Conservation (phyloP, 129 eudicot species). For the Centaurea solstitialis region DNA sequence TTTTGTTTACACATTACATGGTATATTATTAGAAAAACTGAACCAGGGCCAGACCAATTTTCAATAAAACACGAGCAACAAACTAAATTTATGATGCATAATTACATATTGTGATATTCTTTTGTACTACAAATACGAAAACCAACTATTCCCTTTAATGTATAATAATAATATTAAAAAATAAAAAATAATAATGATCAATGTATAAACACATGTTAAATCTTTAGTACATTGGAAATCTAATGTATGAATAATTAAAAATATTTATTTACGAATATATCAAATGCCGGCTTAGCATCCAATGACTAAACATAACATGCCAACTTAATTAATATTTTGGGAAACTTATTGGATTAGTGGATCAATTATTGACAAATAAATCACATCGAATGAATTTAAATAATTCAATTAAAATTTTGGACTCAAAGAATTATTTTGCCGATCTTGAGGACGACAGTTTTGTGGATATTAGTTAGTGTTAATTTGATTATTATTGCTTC, state of each 20-base stretch:
- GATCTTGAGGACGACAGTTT: constrained; percentile 23
- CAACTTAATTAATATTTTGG: neutral
- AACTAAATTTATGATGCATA: too few species aligned
- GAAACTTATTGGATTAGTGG: neutral
- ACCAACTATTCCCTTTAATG: too few species aligned
- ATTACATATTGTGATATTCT: too few species aligned
- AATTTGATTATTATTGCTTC: neutral
- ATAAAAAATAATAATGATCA: too few species aligned
- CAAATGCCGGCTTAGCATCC: constrained; percentile 15
- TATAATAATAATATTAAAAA: too few species aligned
- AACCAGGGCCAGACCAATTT: too few species aligned
- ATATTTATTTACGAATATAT: neutral
- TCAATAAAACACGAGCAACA: too few species aligned
- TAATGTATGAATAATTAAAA: neutral
- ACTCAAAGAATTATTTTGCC: constrained; percentile 12
- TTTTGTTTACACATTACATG: neutral
- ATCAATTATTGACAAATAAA: neutral
- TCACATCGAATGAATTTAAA: constrained; percentile 1
- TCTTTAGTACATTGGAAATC: neutral
- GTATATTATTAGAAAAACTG: too few species aligned
- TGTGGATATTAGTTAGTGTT: neutral
- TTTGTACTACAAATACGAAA: too few species aligned
- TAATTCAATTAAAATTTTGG: neutral
- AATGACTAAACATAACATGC: constrained; percentile 7
- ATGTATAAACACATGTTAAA: neutral